A percentile compares a stretch with the other conserved stretches of the same genome.
These are phyloP conservation scores for Vachellia pachyceras DNA, from an alignment of 306 rosid species.

Conservation along the genomic window DNA sequence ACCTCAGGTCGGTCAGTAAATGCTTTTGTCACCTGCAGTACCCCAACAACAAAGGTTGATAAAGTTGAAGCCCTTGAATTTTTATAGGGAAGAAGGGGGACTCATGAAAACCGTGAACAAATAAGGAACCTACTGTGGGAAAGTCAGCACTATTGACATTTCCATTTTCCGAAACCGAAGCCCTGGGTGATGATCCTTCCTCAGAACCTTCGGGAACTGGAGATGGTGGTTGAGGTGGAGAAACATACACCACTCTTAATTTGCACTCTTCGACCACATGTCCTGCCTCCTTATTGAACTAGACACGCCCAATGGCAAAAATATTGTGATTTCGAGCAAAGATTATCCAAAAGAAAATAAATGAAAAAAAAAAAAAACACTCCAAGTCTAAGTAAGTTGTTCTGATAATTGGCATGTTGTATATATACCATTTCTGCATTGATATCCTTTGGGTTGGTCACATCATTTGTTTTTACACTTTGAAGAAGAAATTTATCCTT, in stretches of 20 bases:
- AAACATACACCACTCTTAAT: slow-evolving; percentile 84
- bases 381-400: slow-evolving; percentile 12
- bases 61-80: slow-evolving; percentile 21
- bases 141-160: slow-evolving; percentile 58
- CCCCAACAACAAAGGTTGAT: slow-evolving; percentile 33
- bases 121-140: slow-evolving; percentile 57
- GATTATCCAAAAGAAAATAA: neutral
- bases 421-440: slow-evolving; percentile 80
- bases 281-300: slow-evolving; percentile 95
- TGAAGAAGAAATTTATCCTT: slow-evolving; percentile 98
- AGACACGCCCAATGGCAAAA: slow-evolving; percentile 44
- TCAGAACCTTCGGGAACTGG: slow-evolving; percentile 97
- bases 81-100: neutral
- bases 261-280: slow-evolving; percentile 93
- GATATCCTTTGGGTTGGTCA: slow-evolving; percentile 65
- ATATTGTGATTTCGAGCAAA: slow-evolving; percentile 39
- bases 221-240: slow-evolving; percentile 97
- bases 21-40: slow-evolving; percentile 65
- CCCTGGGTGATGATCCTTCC: slow-evolving; percentile 96
- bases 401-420: slow-evolving; percentile 24
- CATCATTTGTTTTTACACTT: slow-evolving; percentile 73
- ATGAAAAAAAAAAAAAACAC: neutral
- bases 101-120: slow-evolving; percentile 29
- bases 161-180: slow-evolving; percentile 85
- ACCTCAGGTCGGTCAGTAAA: slow-evolving; percentile 56